These are phyloP conservation scores for Corynascus novoguineensis DNA, from an alignment of 495 filamentous ascomycete species.

Conservation along the genomic window DNA sequence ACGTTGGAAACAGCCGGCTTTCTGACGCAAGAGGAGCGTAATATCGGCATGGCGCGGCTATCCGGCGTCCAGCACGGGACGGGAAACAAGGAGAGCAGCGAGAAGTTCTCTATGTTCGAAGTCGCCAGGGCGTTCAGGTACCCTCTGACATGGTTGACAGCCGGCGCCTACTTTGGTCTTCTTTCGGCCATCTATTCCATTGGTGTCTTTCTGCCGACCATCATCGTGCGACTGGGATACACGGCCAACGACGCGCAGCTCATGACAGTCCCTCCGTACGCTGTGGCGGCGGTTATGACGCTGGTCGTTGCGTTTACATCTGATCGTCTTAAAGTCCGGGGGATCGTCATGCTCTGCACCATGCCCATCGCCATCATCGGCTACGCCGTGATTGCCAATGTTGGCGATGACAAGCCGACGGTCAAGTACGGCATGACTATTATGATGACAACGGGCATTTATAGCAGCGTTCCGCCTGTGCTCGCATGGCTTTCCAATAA, in stretches of 20 bases:
- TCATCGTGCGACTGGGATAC: not conserved
- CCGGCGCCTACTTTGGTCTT: not conserved
- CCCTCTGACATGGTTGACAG: not conserved
- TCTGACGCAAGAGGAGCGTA: not conserved
- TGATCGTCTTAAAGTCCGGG: not conserved
- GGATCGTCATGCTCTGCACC: not conserved
- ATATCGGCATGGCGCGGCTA: not conserved
- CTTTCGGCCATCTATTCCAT: not conserved
- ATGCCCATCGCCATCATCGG: not conserved
- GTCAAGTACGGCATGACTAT: not conserved
- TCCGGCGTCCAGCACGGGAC: not conserved
- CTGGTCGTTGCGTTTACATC: not conserved
- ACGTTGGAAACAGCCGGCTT: not conserved
- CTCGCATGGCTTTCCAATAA: not conserved
- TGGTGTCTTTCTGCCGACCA: not conserved
- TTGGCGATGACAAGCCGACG: not conserved
- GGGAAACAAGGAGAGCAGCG: not conserved
- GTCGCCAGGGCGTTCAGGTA: not conserved
- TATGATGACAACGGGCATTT: not conserved
- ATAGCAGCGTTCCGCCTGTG: not conserved
- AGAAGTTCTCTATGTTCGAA: not conserved
- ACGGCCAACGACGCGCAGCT: not conserved
- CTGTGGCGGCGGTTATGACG: not conserved
- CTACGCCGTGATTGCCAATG: not conserved
- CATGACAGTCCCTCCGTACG: not conserved